Base-by-base conservation (phyloP, 2,329 filamentous ascomycete genomes). In the Talaromyces sp. region DNA sequence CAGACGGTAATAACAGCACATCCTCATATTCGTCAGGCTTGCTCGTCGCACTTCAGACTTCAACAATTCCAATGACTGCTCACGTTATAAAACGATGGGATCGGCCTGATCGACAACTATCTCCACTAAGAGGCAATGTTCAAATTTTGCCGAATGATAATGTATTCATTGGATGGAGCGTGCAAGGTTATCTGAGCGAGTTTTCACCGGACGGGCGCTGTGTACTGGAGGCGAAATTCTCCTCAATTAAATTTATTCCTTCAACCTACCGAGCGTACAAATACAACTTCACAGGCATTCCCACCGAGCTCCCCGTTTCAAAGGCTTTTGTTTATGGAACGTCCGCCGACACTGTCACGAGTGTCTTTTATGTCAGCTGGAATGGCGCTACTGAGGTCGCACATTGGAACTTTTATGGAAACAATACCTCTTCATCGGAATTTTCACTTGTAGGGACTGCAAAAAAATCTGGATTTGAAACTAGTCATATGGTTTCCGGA, bases 221-320 rank as follows among this genome's bases (percentile, higher is more conserved):
- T n/a, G 59, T 76, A 5, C 71, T 77, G 67, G 73, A 71, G 11
- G 76, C 76, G 1, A 68, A 64, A 24, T 80, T 78, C 66, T 69
- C 66, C 9, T 73, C 72, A 0, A n/a, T 62, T 1, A 72, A 73
- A 9, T 76, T 73, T 65, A 73, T 72, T 7, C 27, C 27, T 31
- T 31, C 27, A 31, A 79, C 73, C 31, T 80, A 80, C 64, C 76
- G 78, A 3, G 71, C 75, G 10, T 79, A 76, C 70, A 80, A 80
- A 62, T 72, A 66, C 31, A 68, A 74, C 37, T 79, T 77, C 61
- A 72, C 68, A 1, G 76, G 77, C 16, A 70, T 71, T 9, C 75
- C 76, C 3, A 56, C 60, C 19, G 65, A 70, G 7, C 72, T 75
- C 2, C 76, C 77, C 0, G 71, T 69, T 2, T 16, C 76, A 7